A percentile compares a stretch with the other conserved stretches of the same genome.
Conservation (phyloP, 2,329 filamentous ascomycete species). For the Cryphonectria carpinicola region DNA sequence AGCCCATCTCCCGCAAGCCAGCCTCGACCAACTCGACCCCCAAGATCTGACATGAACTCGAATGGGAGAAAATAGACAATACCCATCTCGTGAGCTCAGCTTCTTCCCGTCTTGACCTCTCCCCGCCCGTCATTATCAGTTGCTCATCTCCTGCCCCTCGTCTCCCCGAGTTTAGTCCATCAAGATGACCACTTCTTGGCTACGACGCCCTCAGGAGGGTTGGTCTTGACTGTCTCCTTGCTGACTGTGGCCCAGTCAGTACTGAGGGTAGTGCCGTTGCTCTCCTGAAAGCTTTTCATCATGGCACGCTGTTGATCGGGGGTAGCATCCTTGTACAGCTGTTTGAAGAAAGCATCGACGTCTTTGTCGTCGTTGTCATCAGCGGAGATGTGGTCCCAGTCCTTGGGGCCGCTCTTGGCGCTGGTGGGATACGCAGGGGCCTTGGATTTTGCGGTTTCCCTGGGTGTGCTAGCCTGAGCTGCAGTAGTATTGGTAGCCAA, state of each 20-base stretch:
- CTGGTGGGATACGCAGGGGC: conserved; percentile 80
- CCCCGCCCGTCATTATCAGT: background rate
- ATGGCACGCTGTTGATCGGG: conserved; percentile 87
- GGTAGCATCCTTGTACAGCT: conserved; percentile 76
- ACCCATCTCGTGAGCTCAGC: background rate
- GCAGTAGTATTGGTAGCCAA: background rate
- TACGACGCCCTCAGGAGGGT: conserved; percentile 77
- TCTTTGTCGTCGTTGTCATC: conserved; percentile 63
- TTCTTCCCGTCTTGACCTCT: too few relatives aligned
- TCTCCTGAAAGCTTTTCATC: conserved; percentile 97
- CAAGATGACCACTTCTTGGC: conserved; percentile 67
- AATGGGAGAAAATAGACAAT: background rate
- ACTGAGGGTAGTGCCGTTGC: conserved; percentile 88
- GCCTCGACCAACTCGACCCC: background rate
- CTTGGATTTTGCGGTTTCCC: conserved; percentile 12
- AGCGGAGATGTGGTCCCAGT: conserved; percentile 81
- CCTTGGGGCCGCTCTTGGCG: conserved; percentile 78
- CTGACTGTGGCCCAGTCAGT: conserved; percentile 90
- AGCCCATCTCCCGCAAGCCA: background rate
- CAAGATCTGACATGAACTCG: conserved; percentile 25
- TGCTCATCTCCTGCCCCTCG: background rate
- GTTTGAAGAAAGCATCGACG: conserved; percentile 86
- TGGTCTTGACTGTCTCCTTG: conserved; percentile 69
- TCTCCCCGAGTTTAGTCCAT: background rate
- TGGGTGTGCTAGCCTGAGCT: background rate